Percentiles rank a stretch among this genome's conserved stretches.
Evolutionary conservation across 192 early-diverging fungal species (phyloP).

Genomic region (Coemansia sp.): DNA sequence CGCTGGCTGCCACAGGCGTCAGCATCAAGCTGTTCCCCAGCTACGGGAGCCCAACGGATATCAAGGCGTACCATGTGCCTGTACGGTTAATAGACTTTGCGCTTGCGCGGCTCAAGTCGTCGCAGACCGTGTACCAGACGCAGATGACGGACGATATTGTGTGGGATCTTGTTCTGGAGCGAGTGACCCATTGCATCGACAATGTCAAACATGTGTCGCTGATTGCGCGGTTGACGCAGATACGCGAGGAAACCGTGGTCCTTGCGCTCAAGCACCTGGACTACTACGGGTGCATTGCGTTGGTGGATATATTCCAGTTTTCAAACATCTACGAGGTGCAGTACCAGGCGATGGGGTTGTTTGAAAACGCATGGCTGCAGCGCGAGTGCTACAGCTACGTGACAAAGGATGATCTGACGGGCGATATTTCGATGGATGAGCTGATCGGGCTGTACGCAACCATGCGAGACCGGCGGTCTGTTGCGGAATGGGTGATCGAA

Average conservation of each 20-base stretch:
- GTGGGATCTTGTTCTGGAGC: constrained; percentile 90
- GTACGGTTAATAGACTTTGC: constrained; percentile 44
- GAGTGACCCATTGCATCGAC: constrained; percentile 79
- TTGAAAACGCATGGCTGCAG: constrained; percentile 61
- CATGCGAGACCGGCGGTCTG: constrained; percentile 72
- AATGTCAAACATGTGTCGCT: constrained; percentile 80
- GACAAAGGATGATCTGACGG: constrained; percentile 41
- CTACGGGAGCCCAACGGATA: constrained; percentile 30
- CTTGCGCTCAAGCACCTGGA: constrained; percentile 86
- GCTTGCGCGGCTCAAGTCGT: constrained; percentile 29
- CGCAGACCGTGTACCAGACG: constrained; percentile 62
- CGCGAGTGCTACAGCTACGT: constrained; percentile 80
- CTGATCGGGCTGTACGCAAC: constrained; percentile 79
- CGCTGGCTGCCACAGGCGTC: constrained; percentile 34
- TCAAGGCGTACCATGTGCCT: constrained; percentile 39
- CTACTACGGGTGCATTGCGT: constrained; percentile 88
- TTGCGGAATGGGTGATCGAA: constrained; percentile 86
- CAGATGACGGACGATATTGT: constrained; percentile 65
- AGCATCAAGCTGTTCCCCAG: constrained; percentile 53
- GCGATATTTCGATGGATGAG: constrained; percentile 62
- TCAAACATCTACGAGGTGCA: constrained; percentile 77
- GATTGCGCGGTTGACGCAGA: constrained; percentile 79
- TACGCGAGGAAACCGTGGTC: constrained; percentile 71
- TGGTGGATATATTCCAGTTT: constrained; percentile 96
- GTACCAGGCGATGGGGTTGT: constrained; percentile 56